Base-by-base conservation (phyloP, 2,329 filamentous ascomycete genomes). In the Scleromitrula shiraiana region DNA sequence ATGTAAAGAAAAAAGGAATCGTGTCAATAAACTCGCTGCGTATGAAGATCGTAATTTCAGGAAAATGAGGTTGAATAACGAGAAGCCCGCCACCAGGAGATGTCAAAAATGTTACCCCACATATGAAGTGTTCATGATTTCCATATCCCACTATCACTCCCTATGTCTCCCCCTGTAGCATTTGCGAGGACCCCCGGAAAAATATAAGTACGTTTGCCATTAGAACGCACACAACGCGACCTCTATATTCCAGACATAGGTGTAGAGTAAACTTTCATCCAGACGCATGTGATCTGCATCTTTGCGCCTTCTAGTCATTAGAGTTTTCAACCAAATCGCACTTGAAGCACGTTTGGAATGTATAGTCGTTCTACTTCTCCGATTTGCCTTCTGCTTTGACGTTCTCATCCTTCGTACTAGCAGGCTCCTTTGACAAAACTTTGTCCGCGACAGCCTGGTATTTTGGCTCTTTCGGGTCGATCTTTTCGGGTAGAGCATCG, bases 11-110 rank as follows among this genome's bases (percentile, higher is more conserved):
- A 59, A 59, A 56, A 32, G 48, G 49, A 49, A 43, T 48, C 17
- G n/a, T 36, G 9, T 27, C 30, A 53, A 49, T 56, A 54, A n/a
- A 56, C 49, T 53, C 59, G 61, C 60, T 62, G 58, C 52, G 54
- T 59, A 58, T 58, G 56, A 57, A 59, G 54, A 60, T 59, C 59
- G 43, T 59, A 50, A 58, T 50, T 58, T 48, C 51, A 50, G 27
- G 35, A 52, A 57, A 57, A 56, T 54, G 50, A 54, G 49, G 49
- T 48, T 40, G 37, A 51, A 53, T 27, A 49, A 42, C 48, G 52
- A 53, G 46, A 43, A 47, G 50, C 55, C n/a, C 51, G 42, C 50
- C 45, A 53, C 46, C 27, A 33, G 23, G 38, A 50, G 50, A 41
- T 19, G 41, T 39, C 48, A 39, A 26, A n/a, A n/a, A n/a, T n/a